Conservation (phyloP, 2,329 filamentous ascomycete species). For the Lithohypha guttulata region DNA sequence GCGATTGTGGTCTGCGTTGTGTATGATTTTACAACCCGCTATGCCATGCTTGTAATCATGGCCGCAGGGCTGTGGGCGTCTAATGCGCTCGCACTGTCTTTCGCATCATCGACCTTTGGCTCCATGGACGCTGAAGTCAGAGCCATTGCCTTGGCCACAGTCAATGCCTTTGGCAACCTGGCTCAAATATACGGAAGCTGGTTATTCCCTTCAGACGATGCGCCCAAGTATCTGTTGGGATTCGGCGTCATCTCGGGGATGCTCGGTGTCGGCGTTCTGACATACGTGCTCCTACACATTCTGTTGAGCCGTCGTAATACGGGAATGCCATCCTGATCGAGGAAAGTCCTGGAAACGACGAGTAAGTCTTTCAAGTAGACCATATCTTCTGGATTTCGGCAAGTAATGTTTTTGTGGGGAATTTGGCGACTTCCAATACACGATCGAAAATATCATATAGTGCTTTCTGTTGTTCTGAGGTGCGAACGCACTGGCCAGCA, state of each 20-base stretch:
- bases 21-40: slow-evolving; percentile 56
- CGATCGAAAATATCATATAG: slow-evolving; percentile 6
- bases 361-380: too few species aligned
- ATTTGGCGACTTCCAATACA: slow-evolving; percentile 1
- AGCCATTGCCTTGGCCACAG: slow-evolving; percentile 42
- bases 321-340: too few species aligned
- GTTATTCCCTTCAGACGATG: slow-evolving; percentile 40
- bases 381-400: slow-evolving; percentile 6
- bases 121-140: slow-evolving; percentile 40
- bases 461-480: slow-evolving; percentile 6
- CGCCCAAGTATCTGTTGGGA: slow-evolving; percentile 40
- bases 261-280: slow-evolving; percentile 24
- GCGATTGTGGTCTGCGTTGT: slow-evolving; percentile 63
- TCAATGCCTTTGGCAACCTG: slow-evolving; percentile 45
- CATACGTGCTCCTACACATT: slow-evolving; percentile 23
- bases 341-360: too few species aligned
- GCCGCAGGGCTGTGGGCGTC: slow-evolving; percentile 70
- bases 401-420: slow-evolving; percentile 3
- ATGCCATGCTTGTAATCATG: slow-evolving; percentile 70
- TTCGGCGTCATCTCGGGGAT: slow-evolving; percentile 31
- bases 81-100: slow-evolving; percentile 45
- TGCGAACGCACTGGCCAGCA: slow-evolving; percentile 8
- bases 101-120: slow-evolving; percentile 42
- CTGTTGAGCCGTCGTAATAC: too few species aligned
- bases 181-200: slow-evolving; percentile 47